Evolutionary conservation across 169 alveolate species (phyloP).

Genomic region (Cryptosporidium bovis): DNA sequence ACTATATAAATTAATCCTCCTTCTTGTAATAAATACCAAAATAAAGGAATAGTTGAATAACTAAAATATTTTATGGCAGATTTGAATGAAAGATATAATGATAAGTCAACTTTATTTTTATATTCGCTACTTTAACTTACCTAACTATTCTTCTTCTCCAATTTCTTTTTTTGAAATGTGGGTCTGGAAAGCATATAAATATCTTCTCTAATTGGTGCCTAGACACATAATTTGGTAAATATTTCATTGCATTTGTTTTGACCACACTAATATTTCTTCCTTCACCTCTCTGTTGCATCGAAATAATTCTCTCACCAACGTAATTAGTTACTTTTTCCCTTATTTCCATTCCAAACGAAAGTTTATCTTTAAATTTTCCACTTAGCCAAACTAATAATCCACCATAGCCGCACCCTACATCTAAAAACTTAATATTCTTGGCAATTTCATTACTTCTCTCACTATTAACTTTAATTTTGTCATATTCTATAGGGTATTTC

Average conservation of each 20-base stretch:
- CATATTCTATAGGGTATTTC: conserved; percentile 67
- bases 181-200: conserved; percentile 92
- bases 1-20: conserved; percentile 77
- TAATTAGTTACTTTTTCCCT: conserved; percentile 89
- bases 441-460: conserved; percentile 20
- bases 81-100: background rate
- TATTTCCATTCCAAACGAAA: conserved; percentile 88
- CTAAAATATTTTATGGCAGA: background rate
- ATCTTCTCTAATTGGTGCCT: conserved; percentile 85
- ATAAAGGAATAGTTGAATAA: conserved; percentile 75
- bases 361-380: conserved; percentile 79
- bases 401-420: conserved; percentile 92
- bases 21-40: conserved; percentile 75
- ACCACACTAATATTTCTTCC: conserved; percentile 82
- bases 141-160: conserved; percentile 89
- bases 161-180: conserved; percentile 89
- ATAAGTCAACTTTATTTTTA: background rate
- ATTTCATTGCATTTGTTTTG: conserved; percentile 89
- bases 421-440: conserved; percentile 78
- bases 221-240: conserved; percentile 85
- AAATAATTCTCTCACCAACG: conserved; percentile 86
- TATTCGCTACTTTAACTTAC: conserved; percentile 38
- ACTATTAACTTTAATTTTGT: conserved; percentile 21
- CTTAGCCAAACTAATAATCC: conserved; percentile 86
- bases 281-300: conserved; percentile 78